These are phyloP conservation scores for Musa troglodytarum DNA, from an alignment of 176 grass and related monocot genomes.

Conservation along the genomic window DNA sequence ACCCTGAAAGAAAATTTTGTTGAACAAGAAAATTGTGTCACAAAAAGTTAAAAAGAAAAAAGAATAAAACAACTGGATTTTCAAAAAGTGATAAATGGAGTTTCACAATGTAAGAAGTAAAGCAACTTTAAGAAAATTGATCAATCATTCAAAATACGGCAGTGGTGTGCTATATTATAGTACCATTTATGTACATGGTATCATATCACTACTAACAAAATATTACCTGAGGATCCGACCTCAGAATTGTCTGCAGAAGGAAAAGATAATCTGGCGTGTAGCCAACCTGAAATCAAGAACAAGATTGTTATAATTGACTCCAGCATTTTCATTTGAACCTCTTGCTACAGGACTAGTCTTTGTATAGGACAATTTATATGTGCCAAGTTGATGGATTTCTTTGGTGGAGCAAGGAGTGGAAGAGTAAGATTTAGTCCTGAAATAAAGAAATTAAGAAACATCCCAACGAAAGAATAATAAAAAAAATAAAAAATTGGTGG, in stretches of 20 bases:
- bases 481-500: neutral
- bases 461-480: too few species aligned
- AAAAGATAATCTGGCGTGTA: slow-evolving; percentile 22
- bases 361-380: neutral
- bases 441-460: too few species aligned
- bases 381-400: neutral
- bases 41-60: slow-evolving; percentile 1
- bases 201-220: neutral
- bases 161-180: neutral
- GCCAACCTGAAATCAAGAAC: slow-evolving; percentile 24
- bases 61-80: neutral
- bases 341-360: too few species aligned
- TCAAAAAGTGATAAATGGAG: neutral
- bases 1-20: neutral
- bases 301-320: neutral
- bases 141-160: neutral
- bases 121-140: neutral
- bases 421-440: too few species aligned
- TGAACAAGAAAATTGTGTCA: neutral
- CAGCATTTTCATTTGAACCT: too few species aligned
- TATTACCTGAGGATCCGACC: slow-evolving; percentile 88
- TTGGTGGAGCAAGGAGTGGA: neutral
- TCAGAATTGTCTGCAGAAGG: slow-evolving; percentile 32
- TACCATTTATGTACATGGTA: neutral
- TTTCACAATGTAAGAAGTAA: neutral